These are phyloP conservation scores for Aspergillus bridgeri DNA, from an alignment of 495 filamentous ascomycete genomes.

Conservation along the genomic window DNA sequence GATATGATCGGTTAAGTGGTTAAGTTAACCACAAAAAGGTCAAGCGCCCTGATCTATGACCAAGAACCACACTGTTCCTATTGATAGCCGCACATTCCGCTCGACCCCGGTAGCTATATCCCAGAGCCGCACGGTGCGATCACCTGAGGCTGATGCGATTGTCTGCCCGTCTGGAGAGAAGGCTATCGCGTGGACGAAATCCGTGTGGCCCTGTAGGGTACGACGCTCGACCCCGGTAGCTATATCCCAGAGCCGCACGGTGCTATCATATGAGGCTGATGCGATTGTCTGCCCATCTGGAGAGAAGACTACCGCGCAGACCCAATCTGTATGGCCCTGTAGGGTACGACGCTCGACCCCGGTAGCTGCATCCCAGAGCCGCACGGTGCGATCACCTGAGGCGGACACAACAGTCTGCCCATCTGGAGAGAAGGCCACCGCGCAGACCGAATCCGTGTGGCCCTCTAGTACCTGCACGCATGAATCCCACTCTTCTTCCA, in stretches of 20 bases:
- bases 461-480: not conserved
- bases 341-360: no score
- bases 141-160: not conserved
- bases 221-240: no score
- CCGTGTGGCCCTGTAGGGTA: no score
- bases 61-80: not conserved
- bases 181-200: not conserved
- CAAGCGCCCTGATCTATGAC: not conserved
- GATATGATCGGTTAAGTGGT: no score
- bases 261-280: not conserved
- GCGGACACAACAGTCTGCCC: conserved; percentile 2
- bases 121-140: not conserved
- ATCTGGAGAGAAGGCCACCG: conserved; percentile 6
- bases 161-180: not conserved
- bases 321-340: not conserved
- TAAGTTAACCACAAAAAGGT: not conserved
- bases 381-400: not conserved
- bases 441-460: not conserved
- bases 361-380: not conserved
- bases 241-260: not conserved
- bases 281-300: not conserved
- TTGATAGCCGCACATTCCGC: not conserved
- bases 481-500: conserved; percentile 5
- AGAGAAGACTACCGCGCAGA: not conserved
- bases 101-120: not conserved